A percentile compares a stretch with the other conserved stretches of the same genome.
phyloP scores from a whole-genome alignment of 768 basidiomycete genomes.

The Suillus americanus region DNA sequence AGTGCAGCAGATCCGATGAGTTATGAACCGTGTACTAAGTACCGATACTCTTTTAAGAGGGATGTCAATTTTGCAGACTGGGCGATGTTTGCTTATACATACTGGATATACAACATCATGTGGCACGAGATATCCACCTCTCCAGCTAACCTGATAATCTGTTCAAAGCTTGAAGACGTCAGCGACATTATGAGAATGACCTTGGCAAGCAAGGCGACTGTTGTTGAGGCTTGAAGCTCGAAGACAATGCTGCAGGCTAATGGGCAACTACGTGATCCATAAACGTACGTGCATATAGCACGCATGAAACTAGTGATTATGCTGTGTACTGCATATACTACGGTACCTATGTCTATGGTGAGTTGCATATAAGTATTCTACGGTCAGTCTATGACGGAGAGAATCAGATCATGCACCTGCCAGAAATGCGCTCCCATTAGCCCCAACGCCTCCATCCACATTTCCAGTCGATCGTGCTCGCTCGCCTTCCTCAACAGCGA shows the following conservation, averaged over 20 bases:
- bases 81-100: no score
- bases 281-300: neutral
- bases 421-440: neutral
- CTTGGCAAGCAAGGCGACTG: neutral
- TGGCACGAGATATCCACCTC: no score
- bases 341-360: neutral
- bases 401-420: neutral
- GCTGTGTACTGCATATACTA: neutral
- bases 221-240: slow-evolving; percentile 21
- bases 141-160: no score
- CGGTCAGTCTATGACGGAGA: neutral
- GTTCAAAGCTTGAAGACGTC: no score
- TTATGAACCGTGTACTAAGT: slow-evolving; percentile 55
- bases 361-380: neutral
- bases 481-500: neutral
- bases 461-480: neutral
- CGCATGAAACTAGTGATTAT: neutral
- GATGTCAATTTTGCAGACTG: no score
- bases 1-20: slow-evolving; percentile 2
- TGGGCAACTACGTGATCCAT: neutral
- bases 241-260: neutral
- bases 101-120: neutral
- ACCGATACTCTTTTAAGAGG: slow-evolving; percentile 31
- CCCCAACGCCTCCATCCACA: neutral
- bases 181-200: no score